These are phyloP conservation scores for Glaciozyma martinii DNA, from an alignment of 768 basidiomycete species.

Conservation along the genomic window DNA sequence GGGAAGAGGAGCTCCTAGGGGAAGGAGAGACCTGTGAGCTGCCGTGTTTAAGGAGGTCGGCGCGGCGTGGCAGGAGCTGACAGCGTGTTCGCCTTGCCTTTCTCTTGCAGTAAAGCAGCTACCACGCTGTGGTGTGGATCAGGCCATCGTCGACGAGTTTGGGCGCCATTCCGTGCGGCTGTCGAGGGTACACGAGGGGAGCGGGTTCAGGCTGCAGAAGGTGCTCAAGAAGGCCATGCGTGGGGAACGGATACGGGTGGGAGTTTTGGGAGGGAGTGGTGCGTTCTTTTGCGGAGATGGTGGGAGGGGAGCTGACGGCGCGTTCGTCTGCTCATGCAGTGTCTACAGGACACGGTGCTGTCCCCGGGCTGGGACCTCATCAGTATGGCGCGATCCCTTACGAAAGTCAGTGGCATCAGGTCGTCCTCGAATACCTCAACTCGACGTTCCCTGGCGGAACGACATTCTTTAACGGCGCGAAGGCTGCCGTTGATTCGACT, in stretches of 20 bases:
- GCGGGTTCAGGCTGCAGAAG: neutral
- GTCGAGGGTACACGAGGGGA: conserved; percentile 5
- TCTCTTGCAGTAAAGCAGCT: too few relatives aligned
- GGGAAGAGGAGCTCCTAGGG: too few relatives aligned
- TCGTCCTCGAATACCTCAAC: neutral
- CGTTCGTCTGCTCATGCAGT: too few relatives aligned
- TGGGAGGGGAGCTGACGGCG: too few relatives aligned
- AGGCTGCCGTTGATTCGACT: conserved; percentile 5
- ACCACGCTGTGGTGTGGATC: neutral
- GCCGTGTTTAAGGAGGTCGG: too few relatives aligned
- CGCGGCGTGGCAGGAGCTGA: too few relatives aligned
- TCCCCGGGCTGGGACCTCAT: too few relatives aligned
- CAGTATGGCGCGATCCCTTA: conserved; percentile 3
- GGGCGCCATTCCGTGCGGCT: conserved; percentile 3
- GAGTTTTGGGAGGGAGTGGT: conserved; percentile 1
- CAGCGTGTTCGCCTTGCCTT: too few relatives aligned
- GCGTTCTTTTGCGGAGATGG: too few relatives aligned
- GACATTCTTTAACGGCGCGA: neutral
- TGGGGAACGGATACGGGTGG: conserved; percentile 4
- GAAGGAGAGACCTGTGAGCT: too few relatives aligned
- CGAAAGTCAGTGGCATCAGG: neutral
- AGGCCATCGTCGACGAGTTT: neutral
- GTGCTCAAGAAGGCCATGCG: neutral
- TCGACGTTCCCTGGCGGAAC: neutral
- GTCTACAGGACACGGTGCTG: too few relatives aligned